Base-by-base conservation (phyloP, 345 rosid genomes). In the Gossypium bickii region DNA sequence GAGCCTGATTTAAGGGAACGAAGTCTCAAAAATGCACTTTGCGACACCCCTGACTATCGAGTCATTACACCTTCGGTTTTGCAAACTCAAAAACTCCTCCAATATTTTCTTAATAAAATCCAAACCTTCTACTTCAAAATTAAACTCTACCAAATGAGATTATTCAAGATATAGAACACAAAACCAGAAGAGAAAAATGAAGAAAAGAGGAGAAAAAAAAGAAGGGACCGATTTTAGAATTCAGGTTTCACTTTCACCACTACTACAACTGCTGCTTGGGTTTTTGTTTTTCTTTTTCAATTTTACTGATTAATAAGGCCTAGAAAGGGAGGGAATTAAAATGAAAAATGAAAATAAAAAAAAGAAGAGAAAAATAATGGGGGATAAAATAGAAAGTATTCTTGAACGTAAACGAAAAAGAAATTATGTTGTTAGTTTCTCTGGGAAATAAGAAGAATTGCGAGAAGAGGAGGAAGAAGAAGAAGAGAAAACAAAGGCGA, bases 171-270 rank as follows among this genome's bases (percentile, higher is more conserved):
- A 7, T 34, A 12, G 12, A 18, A 71, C 12, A 20, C 22, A 29
- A 58, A 41, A 34, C 2, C 22, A 22, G 70, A 76, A 43, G 13
- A 25, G 24, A 24, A 25, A n/a, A 48, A 6, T 1, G 57, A 52
- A 24, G 56, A 52, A 16, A 34, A 34, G 0, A 34, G 1, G 6
- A 4, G 6, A 34, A 4, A 34, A 29, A 44, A 9, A 34, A 34
- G 74, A 43, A 62, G 25, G 41, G 38, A 43, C 27, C 20, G 38
- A 1, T 34, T 34, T 34, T 34, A 34, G 73, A 67, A 65, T 65
- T 77, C 22, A 76, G 15, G 59, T 25, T 60, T 20, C 43, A 9
- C 20, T 61, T 76, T 63, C 67, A 60, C 22, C n/a, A 18, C 57
- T 53, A 34, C 6, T 34, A 34, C 57, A 22, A 24, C 29, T 20